Evolutionary conservation across 495 filamentous ascomycete genomes (phyloP), one percentile per base, ranked within the genome.

Genomic region (Penicillium odoratum): DNA sequence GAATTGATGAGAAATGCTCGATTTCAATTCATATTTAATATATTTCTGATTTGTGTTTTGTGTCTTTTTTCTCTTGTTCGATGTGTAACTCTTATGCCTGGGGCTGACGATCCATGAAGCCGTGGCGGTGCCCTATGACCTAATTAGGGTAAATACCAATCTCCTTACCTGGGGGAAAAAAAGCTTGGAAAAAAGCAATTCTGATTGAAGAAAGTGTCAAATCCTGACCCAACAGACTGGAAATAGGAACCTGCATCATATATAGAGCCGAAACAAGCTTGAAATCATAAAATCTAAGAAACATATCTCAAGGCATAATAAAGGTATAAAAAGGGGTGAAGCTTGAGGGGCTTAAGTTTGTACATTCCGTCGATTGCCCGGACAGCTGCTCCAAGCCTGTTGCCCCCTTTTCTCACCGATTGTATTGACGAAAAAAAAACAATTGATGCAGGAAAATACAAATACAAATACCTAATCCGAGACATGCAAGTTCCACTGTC

Each of bases 41-140:
- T 48, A 51, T 56, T 45, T 45, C 26, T 47, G 43, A 42, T 59
- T 44, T 46, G 18, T 60, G 15, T 36, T 54, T 21, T 21, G 21
- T 21, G 21, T 21, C 21, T 21, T 21, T 21, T 21, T 42, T 51
- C 45, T 47, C 44, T 44, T 38, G 43, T 33, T 57, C 43, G 42
- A 56, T 57, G 66, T 66, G 66, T 69, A 69, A 69, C 66, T 53
- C 58, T 53, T 44, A 51, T 56, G 63, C 62, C 60, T 65, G 63
- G 51, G 51, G 51, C 51, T 53, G 51, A 66, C 56, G 38, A 61
- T 65, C 52, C 60, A 61, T 34, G 46, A 50, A 25, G 34, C 36
- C 51, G 51, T 50, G 46, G 42, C 46, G 52, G 42, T 46, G 52
- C 52, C 52, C 29, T 34, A 55, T 52, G 50, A 43, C 38, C 15